These are phyloP conservation scores for Lentinus tigrinus DNA, from an alignment of 768 basidiomycete species.

Conservation along the genomic window DNA sequence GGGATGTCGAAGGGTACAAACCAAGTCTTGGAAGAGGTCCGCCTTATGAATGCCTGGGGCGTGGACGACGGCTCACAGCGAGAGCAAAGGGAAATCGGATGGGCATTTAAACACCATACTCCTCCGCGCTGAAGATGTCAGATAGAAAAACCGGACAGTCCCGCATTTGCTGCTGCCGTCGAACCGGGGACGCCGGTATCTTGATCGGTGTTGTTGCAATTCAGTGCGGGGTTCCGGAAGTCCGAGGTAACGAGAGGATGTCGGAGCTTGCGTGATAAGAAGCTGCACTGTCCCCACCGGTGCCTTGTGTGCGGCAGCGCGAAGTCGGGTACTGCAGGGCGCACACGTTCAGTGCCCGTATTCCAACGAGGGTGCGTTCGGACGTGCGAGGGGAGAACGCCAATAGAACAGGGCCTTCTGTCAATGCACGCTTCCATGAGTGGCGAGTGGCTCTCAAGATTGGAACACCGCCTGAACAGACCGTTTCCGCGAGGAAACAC, in stretches of 20 bases:
- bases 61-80: no score
- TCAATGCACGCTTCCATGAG: conserved; percentile 6
- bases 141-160: not conserved
- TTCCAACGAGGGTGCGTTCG: not conserved
- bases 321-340: not conserved
- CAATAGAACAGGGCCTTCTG: not conserved
- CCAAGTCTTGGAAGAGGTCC: no score
- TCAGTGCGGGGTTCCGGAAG: conserved; percentile 6
- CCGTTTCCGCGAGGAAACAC: not conserved
- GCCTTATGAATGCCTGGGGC: no score
- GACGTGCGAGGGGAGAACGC: not conserved
- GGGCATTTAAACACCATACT: no score
- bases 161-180: not conserved
- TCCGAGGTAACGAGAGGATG: conserved; percentile 4
- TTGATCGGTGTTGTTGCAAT: conserved; percentile 6
- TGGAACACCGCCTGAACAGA: conserved; percentile 3
- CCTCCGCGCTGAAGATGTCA: not conserved
- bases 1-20: not conserved
- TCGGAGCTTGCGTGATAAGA: conserved; percentile 6
- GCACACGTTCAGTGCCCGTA: not conserved
- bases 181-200: not conserved
- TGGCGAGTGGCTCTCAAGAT: not conserved
- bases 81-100: no score
- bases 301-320: not conserved
- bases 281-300: not conserved